These are phyloP conservation scores for Phytophthora chlamydospora DNA, from an alignment of 352 stramenopile genomes.

Conservation along the genomic window DNA sequence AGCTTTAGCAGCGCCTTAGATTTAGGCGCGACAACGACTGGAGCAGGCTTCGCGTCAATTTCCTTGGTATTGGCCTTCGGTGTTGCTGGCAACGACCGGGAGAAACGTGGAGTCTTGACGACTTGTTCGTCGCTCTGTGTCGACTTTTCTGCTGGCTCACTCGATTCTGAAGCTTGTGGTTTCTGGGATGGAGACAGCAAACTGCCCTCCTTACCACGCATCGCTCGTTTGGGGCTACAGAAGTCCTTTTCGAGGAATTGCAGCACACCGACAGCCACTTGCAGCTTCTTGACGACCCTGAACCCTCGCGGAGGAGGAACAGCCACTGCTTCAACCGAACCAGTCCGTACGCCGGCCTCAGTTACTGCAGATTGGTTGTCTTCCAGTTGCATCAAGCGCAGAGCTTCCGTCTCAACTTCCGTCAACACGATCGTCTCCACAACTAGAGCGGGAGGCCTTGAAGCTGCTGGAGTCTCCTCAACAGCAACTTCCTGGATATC, in stretches of 20 bases:
- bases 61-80: constrained; percentile 2
- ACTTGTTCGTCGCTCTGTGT: background rate
- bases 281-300: constrained; percentile 56
- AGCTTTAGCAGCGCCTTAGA: constrained; percentile 58
- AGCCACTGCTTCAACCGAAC: background rate
- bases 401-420: constrained; percentile 4
- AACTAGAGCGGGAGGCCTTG: background rate
- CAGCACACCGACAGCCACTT: constrained; percentile 66
- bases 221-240: constrained; percentile 49
- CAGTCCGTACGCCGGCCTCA: background rate
- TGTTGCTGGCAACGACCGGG: constrained; percentile 6
- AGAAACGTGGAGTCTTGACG: constrained; percentile 13
- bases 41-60: background rate
- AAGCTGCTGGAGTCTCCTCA: constrained; percentile 4
- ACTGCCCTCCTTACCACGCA: constrained; percentile 13
- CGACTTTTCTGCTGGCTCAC: background rate
- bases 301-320: constrained; percentile 28
- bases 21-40: constrained; percentile 43
- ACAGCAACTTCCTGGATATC: constrained; percentile 40
- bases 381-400: constrained; percentile 21
- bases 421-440: constrained; percentile 1
- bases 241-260: constrained; percentile 78
- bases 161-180: background rate
- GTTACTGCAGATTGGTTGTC: constrained; percentile 9
- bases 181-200: constrained; percentile 13